Base-by-base conservation (phyloP, 1,284 basidiomycete genomes). In the Phylloporus sp. region DNA sequence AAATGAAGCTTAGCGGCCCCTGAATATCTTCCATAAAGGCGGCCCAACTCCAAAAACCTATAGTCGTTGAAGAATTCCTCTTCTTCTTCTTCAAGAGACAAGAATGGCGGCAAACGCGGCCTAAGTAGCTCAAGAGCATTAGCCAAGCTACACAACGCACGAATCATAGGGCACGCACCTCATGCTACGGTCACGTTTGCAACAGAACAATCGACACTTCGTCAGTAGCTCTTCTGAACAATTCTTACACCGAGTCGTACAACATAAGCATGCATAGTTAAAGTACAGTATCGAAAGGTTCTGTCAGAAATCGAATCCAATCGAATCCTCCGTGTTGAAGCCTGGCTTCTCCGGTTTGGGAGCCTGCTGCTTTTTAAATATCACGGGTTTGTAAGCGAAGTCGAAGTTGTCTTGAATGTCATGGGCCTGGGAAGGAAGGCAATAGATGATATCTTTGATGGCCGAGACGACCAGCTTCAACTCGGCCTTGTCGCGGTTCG, bases 1-100 rank as follows among this genome's bases (percentile, higher is more conserved):
- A 89, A 73, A 70, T 89, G 85, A 23, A 90, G 73, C 20, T 88
- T 82, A 1, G 89, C 90, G 0, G 90, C 90, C 37, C 91, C 87
- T 0, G 73, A 66, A 57, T 78, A 82, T 67, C 82, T 78, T 7
- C 83, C 85, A 5, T 83, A 78, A 7, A n/a, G n/a, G n/a, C n/a
- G n/a, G n/a, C n/a, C n/a, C n/a, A 80, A 75, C 60, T 85, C 82
- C n/a, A 91, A 80, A 11, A 91, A 73, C 0, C 84, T 85, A 60
- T 83, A 85, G 19, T 88, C 84, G 65, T 89, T 85, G 57, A 89
- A 82, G 68, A 89, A 92, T 55, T 88, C 84, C 12, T n/a, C n/a
- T n/a, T 91, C 68, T 23, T 84, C 82, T 17, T 90, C 86, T 29
- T 91, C 86, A 0, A 81, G 74, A 1, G 84, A 81, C 0, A 78